Evolutionary conservation across 2,329 filamentous ascomycete species (phyloP).

Genomic region (Metarhizium sp.): DNA sequence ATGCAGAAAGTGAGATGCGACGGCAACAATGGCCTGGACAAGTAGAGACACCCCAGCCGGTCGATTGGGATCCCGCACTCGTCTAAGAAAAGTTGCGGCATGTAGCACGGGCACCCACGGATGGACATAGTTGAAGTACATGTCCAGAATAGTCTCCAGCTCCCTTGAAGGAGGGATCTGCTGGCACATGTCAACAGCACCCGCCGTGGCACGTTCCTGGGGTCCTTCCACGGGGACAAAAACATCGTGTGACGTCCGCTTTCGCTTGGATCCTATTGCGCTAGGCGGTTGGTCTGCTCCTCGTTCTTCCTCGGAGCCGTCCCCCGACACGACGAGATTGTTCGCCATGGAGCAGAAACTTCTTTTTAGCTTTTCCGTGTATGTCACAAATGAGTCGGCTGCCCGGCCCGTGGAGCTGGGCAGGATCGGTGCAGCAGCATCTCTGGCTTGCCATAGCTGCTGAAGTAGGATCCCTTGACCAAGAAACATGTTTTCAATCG

Average conservation of each 20-base stretch:
- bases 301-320: too few species aligned
- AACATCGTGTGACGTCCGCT: too few species aligned
- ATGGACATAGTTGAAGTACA: neutral
- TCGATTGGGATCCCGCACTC: slow-evolving; percentile 1
- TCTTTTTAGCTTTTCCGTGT: neutral
- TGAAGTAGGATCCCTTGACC: slow-evolving; percentile 27
- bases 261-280: too few species aligned
- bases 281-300: too few species aligned
- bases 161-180: neutral
- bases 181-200: neutral
- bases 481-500: slow-evolving; percentile 29
- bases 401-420: too few species aligned
- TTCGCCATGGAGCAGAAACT: neutral
- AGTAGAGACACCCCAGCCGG: neutral
- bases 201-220: too few species aligned
- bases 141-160: neutral
- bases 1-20: neutral
- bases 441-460: slow-evolving; percentile 14
- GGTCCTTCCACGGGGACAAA: too few species aligned
- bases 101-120: slow-evolving; percentile 6
- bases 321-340: too few species aligned
- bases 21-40: slow-evolving; percentile 4
- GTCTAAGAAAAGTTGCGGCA: slow-evolving; percentile 1
- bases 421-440: too few species aligned
- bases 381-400: too few species aligned